Percentiles rank a stretch among this genome's conserved stretches.
phyloP scores from a whole-genome alignment of 306 rosid species.

The Vigna trinervia region DNA sequence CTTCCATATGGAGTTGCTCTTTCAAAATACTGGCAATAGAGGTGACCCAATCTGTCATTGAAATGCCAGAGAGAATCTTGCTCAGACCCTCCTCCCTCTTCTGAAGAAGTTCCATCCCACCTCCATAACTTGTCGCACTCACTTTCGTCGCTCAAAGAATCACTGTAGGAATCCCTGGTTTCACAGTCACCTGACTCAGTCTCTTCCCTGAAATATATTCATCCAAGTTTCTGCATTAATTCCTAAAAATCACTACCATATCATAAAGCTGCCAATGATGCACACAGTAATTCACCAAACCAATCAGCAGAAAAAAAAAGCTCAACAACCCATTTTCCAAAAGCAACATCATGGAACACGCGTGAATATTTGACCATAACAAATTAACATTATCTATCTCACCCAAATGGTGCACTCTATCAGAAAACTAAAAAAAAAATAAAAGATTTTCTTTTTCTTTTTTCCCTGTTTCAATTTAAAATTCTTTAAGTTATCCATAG shows the following conservation, averaged over 20 bases:
- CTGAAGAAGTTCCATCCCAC: constrained; percentile 90
- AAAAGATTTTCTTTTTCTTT: neutral
- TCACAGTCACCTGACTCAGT: constrained; percentile 81
- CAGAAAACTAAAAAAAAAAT: constrained; percentile 13
- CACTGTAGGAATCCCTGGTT: constrained; percentile 83
- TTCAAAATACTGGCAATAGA: constrained; percentile 85
- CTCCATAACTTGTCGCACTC: constrained; percentile 90
- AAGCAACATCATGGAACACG: constrained; percentile 6
- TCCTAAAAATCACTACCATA: constrained; percentile 4
- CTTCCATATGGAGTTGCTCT: constrained; percentile 95
- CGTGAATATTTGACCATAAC: constrained; percentile 41
- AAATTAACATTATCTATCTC: constrained; percentile 12
- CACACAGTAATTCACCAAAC: constrained; percentile 11
- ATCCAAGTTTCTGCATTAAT: constrained; percentile 17
- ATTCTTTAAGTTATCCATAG: neutral
- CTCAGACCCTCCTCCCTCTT: constrained; percentile 87
- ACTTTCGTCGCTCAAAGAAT: constrained; percentile 84
- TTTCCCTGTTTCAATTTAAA: constrained; percentile 1
- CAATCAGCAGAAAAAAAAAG: neutral
- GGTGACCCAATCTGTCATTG: constrained; percentile 77
- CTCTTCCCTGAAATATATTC: constrained; percentile 64
- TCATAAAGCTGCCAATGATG: constrained; percentile 14
- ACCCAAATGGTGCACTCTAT: constrained; percentile 22
- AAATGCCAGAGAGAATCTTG: constrained; percentile 60
- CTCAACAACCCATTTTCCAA: constrained; percentile 37